Evolutionary conservation across 352 stramenopile genomes (phyloP).

Genomic region (Pythium vanterpoolii): DNA sequence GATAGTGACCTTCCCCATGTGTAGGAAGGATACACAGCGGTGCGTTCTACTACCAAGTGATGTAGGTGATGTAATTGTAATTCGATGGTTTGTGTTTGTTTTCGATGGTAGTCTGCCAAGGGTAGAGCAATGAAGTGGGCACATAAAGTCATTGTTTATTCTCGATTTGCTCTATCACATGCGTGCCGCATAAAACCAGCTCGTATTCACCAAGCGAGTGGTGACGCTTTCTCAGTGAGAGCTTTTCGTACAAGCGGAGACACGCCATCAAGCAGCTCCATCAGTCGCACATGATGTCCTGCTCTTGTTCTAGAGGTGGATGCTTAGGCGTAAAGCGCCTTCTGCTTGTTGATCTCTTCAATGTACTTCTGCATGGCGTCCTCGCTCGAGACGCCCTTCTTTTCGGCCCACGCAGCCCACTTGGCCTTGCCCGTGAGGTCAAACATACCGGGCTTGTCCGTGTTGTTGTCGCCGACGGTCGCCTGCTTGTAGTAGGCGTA

Average conservation of each 20-base stretch:
- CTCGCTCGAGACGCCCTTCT: constrained; percentile 82
- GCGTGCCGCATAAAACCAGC: neutral
- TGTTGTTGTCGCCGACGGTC: constrained; percentile 85
- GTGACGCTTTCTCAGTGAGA: neutral
- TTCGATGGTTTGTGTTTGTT: neutral
- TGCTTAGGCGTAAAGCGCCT: constrained; percentile 77
- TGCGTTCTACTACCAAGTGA: neutral
- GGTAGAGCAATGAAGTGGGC: neutral
- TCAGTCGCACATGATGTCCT: no score
- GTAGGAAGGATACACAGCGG: neutral
- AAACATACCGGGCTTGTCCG: constrained; percentile 80
- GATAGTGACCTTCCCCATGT: neutral
- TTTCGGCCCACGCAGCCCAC: constrained; percentile 84
- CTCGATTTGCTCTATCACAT: neutral
- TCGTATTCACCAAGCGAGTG: neutral
- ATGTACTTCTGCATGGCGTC: constrained; percentile 90
- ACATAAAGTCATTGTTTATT: neutral
- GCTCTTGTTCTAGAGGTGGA: neutral
- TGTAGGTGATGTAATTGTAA: neutral
- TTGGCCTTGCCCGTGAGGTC: constrained; percentile 87
- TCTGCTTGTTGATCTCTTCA: constrained; percentile 77
- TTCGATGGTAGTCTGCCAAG: neutral
- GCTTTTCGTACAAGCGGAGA: neutral
- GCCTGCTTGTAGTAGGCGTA: constrained; percentile 92
- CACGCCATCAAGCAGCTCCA: no score